Evolutionary conservation across 1,284 basidiomycete genomes (phyloP).

Genomic region (Testicularia cyperi): DNA sequence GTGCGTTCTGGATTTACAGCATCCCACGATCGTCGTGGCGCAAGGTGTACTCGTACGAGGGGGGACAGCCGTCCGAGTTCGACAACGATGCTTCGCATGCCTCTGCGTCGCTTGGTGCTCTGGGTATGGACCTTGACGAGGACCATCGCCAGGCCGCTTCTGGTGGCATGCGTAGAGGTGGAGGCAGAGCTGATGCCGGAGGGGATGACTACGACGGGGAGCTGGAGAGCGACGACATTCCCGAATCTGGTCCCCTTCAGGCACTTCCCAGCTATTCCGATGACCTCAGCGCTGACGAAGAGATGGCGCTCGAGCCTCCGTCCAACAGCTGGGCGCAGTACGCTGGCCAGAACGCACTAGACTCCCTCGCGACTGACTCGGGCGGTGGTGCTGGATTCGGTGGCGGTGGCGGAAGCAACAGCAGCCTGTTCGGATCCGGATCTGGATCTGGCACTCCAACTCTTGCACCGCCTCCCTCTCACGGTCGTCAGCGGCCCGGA

Average conservation of each 20-base stretch:
- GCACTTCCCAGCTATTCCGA: constrained; percentile 32
- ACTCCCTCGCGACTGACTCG: background rate
- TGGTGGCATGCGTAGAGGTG: no score
- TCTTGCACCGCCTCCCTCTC: background rate
- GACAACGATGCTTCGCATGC: constrained; percentile 9
- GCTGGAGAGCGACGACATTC: constrained; percentile 32
- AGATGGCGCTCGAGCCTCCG: constrained; percentile 30
- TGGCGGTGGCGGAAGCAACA: background rate
- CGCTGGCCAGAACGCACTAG: constrained; percentile 10
- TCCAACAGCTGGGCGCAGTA: constrained; percentile 28
- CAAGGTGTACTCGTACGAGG: constrained; percentile 43
- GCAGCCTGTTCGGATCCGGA: background rate
- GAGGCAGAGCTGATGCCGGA: background rate
- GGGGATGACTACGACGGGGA: constrained; percentile 21
- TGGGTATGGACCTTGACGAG: constrained; percentile 9
- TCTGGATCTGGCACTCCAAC: constrained; percentile 10
- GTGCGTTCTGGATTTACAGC: constrained; percentile 51
- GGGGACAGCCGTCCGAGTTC: constrained; percentile 27
- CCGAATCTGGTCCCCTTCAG: constrained; percentile 34
- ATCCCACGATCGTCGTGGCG: constrained; percentile 43
- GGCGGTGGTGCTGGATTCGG: no score
- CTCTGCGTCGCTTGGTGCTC: background rate
- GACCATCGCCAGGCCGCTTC: no score
- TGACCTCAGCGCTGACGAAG: constrained; percentile 29
- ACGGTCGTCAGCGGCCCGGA: background rate